Evolutionary conservation across 106 monocot species (phyloP), one percentile per base, ranked within the genome.

Genomic region (Dendrobium huoshanense): DNA sequence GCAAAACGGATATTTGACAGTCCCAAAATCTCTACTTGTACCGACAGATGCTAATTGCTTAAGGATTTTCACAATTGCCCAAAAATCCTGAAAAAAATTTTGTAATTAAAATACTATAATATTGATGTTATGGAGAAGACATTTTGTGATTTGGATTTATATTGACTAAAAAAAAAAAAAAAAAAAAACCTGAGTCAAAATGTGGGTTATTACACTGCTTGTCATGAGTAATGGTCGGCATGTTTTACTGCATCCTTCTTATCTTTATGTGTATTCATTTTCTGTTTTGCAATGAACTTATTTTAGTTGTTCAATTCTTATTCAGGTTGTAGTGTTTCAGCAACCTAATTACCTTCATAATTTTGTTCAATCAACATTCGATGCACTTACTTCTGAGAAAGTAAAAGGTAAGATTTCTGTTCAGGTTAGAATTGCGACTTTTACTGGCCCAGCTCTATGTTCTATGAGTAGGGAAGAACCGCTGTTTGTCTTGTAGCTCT

Each of bases 331-430:
- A 68, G 92, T 92, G 48, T 95, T 92, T 74, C 68, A 87, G 75
- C 88, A 92, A 67, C 88, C 86, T 48, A 84, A 92, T 83, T 95
- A 88, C 37, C 84, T 95, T 77, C 87, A 95, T 70, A 92, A 92
- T 81, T 92, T 95, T 85, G 95, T 92, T 56, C 95, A 95, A 48
- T 79, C 92, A 74, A 90, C 95, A 54, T 95, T 92, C 49, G 78
- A 88, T 79, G 90, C 95, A 1, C 92, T 95, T 81, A 41, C 86
- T 72, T 61, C 80, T 27, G 92, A 88, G 37, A 88, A 88, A 84
- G 92, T 95, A 80, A 87, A 86, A 85, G 95, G 92, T 95, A 51
- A 77, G 72, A 15, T 51, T 67, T 16, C 56, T 17, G 9, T 16
- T 73, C 67, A 9, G 55, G 77, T 58, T 83, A 44, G 59, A 55